These are phyloP conservation scores for Syzygium aqueum DNA, from an alignment of 345 rosid species.

Conservation along the genomic window DNA sequence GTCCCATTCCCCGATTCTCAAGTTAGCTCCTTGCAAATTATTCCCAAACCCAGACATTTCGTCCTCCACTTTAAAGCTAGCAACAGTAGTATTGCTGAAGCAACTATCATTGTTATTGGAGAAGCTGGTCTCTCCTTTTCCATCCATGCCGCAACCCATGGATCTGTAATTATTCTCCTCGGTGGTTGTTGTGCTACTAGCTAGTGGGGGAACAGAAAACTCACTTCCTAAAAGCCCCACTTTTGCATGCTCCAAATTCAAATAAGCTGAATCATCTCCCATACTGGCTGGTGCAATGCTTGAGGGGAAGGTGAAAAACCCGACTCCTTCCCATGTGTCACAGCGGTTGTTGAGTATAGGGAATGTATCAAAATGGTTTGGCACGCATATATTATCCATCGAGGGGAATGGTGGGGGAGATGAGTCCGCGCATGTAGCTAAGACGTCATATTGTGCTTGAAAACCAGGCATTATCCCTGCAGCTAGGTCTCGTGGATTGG, in stretches of 20 bases:
- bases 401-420: conserved; percentile 35
- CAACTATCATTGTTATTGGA: conserved; percentile 27
- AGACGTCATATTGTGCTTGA: conserved; percentile 31
- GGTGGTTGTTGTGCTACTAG: conserved; percentile 10
- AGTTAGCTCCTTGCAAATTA: conserved; percentile 61
- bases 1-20: conserved; percentile 85
- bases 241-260: conserved; percentile 29
- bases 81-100: conserved; percentile 26
- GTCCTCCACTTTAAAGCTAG: conserved; percentile 33
- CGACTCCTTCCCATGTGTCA: conserved; percentile 23
- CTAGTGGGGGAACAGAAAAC: conserved; percentile 42
- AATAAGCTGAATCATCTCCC: conserved; percentile 18
- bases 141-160: conserved; percentile 12
- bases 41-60: conserved; percentile 47
- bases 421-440: conserved; percentile 42
- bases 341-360: conserved; percentile 16
- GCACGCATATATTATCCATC: conserved; percentile 23
- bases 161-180: neutral
- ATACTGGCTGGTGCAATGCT: conserved; percentile 18
- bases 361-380: conserved; percentile 38
- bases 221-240: conserved; percentile 34
- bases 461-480: conserved; percentile 27
- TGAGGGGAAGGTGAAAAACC: conserved; percentile 23
- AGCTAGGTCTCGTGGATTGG: conserved; percentile 29
- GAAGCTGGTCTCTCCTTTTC: conserved; percentile 14